These are phyloP conservation scores for Lipomyces lipofer DNA, from an alignment of 805 yeast genomes.

Conservation along the genomic window DNA sequence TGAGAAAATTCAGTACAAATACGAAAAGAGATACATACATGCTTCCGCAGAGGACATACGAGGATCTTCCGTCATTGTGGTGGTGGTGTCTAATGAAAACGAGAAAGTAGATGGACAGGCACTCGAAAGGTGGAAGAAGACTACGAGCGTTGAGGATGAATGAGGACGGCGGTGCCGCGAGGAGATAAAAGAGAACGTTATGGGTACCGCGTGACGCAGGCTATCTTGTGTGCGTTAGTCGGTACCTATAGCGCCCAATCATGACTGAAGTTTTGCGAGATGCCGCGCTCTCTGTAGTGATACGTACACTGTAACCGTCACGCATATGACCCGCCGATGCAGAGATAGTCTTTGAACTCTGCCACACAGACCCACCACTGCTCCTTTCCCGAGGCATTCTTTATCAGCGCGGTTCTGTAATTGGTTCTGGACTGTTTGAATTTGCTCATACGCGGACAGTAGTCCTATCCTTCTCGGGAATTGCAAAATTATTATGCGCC, in stretches of 20 bases:
- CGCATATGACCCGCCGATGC: too few relatives aligned
- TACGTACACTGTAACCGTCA: too few relatives aligned
- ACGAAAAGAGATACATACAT: constrained; percentile 21
- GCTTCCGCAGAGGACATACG: constrained; percentile 32
- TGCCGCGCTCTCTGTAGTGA: too few relatives aligned
- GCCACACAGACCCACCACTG: too few relatives aligned
- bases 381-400: too few relatives aligned
- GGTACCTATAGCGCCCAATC: constrained; percentile 20
- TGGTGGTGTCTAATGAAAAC: not conserved
- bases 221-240: not conserved
- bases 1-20: not conserved
- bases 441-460: too few relatives aligned
- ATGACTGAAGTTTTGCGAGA: too few relatives aligned
- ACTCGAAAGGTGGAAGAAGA: not conserved
- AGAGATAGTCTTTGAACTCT: too few relatives aligned
- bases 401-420: too few relatives aligned
- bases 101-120: not conserved
- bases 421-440: too few relatives aligned
- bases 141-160: constrained; percentile 12
- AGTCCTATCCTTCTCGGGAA: too few relatives aligned
- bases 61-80: constrained; percentile 31
- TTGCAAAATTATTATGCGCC: too few relatives aligned
- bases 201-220: not conserved
- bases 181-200: constrained; percentile 5
- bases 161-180: constrained; percentile 8